Evolutionary conservation across 1,139 yeast genomes (phyloP).

Genomic region (Lodderomyces orthopsilosis): DNA sequence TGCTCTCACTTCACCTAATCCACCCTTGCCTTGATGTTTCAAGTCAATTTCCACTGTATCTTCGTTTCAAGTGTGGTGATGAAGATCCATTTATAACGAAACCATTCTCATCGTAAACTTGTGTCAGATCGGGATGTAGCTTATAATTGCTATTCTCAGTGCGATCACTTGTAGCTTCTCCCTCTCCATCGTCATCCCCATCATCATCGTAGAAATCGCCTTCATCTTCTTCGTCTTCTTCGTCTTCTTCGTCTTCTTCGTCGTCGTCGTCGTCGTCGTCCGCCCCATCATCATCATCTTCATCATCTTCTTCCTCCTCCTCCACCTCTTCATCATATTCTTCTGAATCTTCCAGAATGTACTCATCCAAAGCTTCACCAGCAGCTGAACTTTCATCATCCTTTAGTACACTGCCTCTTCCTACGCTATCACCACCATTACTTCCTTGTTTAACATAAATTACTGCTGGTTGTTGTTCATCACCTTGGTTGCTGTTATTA

Average conservation of each 20-base stretch:
- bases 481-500: conserved; percentile 8
- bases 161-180: background rate
- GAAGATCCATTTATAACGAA: conserved; percentile 31
- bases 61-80: conserved; percentile 37
- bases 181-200: background rate
- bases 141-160: background rate
- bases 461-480: background rate
- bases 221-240: background rate
- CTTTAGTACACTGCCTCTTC: background rate
- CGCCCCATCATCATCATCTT: conserved; percentile 2
- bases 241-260: background rate
- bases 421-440: conserved; percentile 14
- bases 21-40: too few relatives aligned
- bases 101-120: conserved; percentile 24
- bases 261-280: conserved; percentile 2
- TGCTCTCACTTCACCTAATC: too few relatives aligned
- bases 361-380: conserved; percentile 15
- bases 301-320: conserved; percentile 5
- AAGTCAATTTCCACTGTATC: conserved; percentile 15
- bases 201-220: too few relatives aligned
- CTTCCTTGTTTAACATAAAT: background rate
- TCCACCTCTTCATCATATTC: conserved; percentile 9
- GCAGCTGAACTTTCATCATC: conserved; percentile 7
- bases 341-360: conserved; percentile 10
- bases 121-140: conserved; percentile 2